A percentile compares a stretch with the other conserved stretches of the same genome.
Conservation (phyloP, 2,329 filamentous ascomycete genomes). For the Colletotrichum paranaense region DNA sequence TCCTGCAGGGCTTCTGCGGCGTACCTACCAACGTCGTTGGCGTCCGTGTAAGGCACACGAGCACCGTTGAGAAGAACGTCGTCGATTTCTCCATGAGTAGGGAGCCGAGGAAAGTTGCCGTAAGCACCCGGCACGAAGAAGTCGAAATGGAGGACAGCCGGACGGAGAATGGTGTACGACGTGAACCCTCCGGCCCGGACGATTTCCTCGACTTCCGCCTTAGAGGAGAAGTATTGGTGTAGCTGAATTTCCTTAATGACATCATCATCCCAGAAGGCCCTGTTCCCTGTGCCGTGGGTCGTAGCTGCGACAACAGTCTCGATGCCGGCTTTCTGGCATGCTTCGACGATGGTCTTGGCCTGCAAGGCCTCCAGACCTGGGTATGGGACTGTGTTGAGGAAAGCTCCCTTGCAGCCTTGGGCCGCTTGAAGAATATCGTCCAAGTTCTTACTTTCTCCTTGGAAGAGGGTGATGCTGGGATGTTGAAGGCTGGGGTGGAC, state of each 20-base stretch:
- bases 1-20: slow-evolving; percentile 45
- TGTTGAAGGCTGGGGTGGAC: slow-evolving; percentile 40
- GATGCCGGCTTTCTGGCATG: slow-evolving; percentile 46
- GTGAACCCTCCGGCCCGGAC: slow-evolving; percentile 43
- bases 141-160: slow-evolving; percentile 43
- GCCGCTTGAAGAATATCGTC: slow-evolving; percentile 46
- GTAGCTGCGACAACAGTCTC: slow-evolving; percentile 43
- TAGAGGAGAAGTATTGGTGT: slow-evolving; percentile 49
- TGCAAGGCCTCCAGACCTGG: slow-evolving; percentile 44
- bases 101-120: slow-evolving; percentile 44
- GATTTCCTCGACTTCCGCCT: slow-evolving; percentile 48
- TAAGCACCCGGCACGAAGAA: slow-evolving; percentile 39
- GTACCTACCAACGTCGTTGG: slow-evolving; percentile 46
- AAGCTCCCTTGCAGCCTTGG: slow-evolving; percentile 46
- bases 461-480: slow-evolving; percentile 46
- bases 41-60: slow-evolving; percentile 43
- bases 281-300: slow-evolving; percentile 36
- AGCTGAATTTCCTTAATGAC: slow-evolving; percentile 32
- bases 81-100: slow-evolving; percentile 42
- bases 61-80: slow-evolving; percentile 38
- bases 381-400: slow-evolving; percentile 42
- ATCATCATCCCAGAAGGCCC: slow-evolving; percentile 40
- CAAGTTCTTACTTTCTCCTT: slow-evolving; percentile 48
- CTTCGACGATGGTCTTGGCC: slow-evolving; percentile 45
- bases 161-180: slow-evolving; percentile 48